A percentile compares a stretch with the other conserved stretches of the same genome.
These are phyloP conservation scores for Globisporangium lucens DNA, from an alignment of 352 stramenopile species.

Conservation along the genomic window DNA sequence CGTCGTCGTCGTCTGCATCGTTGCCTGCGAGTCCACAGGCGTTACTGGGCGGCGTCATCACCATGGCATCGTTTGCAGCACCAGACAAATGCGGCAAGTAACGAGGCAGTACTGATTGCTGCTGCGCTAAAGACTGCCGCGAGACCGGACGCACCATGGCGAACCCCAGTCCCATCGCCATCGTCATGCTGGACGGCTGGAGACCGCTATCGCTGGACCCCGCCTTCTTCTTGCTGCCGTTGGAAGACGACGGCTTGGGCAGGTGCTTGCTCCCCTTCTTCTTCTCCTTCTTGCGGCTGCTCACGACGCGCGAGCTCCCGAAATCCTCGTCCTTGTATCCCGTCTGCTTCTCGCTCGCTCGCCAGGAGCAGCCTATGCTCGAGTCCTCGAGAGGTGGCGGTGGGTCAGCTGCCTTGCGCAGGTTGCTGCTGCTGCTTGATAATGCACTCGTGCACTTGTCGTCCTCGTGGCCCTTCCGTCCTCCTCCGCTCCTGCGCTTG, in stretches of 20 bases:
- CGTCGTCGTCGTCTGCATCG: conserved; percentile 26
- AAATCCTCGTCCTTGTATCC: conserved; percentile 38
- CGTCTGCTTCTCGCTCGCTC: conserved; percentile 11
- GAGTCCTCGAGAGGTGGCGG: conserved; percentile 20
- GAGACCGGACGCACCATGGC: conserved; percentile 44
- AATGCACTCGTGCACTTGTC: conserved; percentile 19
- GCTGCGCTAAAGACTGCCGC: conserved; percentile 33
- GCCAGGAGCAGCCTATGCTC: conserved; percentile 13
- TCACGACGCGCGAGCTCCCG: conserved; percentile 20
- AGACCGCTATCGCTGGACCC: conserved; percentile 3
- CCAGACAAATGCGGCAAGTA: conserved; percentile 45
- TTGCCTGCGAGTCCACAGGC: not conserved
- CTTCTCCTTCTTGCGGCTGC: conserved; percentile 30
- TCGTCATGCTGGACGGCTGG: conserved; percentile 15
- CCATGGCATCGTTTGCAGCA: conserved; percentile 23
- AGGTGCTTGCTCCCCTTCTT: conserved; percentile 44
- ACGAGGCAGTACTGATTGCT: conserved; percentile 22
- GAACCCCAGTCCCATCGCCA: conserved; percentile 22
- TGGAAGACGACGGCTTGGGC: conserved; percentile 32
- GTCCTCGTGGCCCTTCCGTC: conserved; percentile 35
- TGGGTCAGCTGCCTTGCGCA: conserved; percentile 33
- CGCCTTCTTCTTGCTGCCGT: conserved; percentile 36
- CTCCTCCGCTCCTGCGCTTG: conserved; percentile 39
- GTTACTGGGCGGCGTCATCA: not conserved
- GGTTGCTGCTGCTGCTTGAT: conserved; percentile 25